phyloP scores from a whole-genome alignment of 345 rosid species.

The Populus ilicifolia region DNA sequence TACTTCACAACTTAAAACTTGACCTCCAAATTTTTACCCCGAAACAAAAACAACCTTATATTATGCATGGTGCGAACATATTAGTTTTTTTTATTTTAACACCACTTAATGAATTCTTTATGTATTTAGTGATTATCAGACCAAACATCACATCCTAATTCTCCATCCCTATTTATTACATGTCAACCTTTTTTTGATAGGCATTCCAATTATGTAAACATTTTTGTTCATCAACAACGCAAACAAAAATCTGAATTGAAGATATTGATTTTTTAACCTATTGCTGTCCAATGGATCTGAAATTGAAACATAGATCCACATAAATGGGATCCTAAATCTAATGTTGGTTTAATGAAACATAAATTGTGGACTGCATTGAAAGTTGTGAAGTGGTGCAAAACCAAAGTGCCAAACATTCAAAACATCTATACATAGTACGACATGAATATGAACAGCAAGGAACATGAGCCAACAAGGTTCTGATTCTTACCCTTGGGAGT shows the following conservation, averaged over 20 bases:
- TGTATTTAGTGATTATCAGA: background rate
- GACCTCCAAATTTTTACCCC: background rate
- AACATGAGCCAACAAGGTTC: background rate
- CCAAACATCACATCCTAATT: background rate
- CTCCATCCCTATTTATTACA: background rate
- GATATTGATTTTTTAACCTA: background rate
- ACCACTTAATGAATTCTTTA: background rate
- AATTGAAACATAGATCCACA: background rate
- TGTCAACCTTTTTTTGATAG: background rate
- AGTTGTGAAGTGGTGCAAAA: background rate
- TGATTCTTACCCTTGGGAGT: slow-evolving; percentile 50
- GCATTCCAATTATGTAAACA: background rate
- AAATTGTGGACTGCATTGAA: background rate
- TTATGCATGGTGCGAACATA: background rate
- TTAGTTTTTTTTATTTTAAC: background rate
- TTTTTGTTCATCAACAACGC: background rate
- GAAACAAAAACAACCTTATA: background rate
- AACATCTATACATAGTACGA: background rate
- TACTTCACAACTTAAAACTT: background rate
- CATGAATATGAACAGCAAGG: background rate
- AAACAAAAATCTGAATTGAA: background rate
- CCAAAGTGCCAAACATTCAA: background rate
- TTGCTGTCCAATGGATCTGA: background rate
- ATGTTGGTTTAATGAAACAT: background rate
- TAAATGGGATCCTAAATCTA: background rate